A percentile compares a stretch with the other conserved stretches of the same genome.
phyloP scores from a whole-genome alignment of 2,329 filamentous ascomycete genomes.

The Plenodomus tracheiphilus region DNA sequence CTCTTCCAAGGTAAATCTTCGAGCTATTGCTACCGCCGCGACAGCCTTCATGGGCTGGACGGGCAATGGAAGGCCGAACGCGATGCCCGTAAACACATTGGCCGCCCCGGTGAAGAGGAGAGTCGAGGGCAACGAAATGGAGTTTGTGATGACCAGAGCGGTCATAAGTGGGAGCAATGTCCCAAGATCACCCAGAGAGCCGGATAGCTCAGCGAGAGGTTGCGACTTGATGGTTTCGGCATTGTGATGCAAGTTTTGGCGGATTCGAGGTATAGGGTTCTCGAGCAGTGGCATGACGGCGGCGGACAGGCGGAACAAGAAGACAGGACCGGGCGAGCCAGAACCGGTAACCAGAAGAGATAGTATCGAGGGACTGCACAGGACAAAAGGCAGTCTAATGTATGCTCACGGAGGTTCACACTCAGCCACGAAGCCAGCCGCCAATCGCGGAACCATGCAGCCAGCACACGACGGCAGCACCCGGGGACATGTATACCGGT shows the following conservation, averaged over 20 bases:
- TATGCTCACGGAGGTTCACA: no score
- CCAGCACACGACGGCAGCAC: not conserved
- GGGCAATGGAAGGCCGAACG: conserved; percentile 86
- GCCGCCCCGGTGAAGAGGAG: conserved; percentile 86
- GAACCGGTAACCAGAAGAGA: not conserved
- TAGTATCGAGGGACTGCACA: not conserved
- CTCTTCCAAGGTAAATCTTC: conserved; percentile 66
- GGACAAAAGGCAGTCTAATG: no score
- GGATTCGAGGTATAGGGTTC: conserved; percentile 35
- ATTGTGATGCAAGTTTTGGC: conserved; percentile 52
- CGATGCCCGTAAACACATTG: conserved; percentile 78
- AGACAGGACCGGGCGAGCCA: no score
- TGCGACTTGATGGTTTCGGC: conserved; percentile 57
- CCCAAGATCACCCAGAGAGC: conserved; percentile 84
- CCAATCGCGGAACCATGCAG: not conserved
- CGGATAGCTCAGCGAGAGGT: conserved; percentile 78
- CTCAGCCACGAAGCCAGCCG: no score
- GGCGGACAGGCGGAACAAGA: not conserved
- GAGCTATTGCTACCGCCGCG: conserved; percentile 81
- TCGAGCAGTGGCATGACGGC: conserved; percentile 19
- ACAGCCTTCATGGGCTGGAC: conserved; percentile 93
- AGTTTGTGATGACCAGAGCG: conserved; percentile 75
- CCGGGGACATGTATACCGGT: not conserved
- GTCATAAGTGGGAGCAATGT: conserved; percentile 89
- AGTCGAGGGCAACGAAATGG: conserved; percentile 80